Evolutionary conservation across 352 stramenopile genomes (phyloP).

Genomic region (Phytopythium vexans): DNA sequence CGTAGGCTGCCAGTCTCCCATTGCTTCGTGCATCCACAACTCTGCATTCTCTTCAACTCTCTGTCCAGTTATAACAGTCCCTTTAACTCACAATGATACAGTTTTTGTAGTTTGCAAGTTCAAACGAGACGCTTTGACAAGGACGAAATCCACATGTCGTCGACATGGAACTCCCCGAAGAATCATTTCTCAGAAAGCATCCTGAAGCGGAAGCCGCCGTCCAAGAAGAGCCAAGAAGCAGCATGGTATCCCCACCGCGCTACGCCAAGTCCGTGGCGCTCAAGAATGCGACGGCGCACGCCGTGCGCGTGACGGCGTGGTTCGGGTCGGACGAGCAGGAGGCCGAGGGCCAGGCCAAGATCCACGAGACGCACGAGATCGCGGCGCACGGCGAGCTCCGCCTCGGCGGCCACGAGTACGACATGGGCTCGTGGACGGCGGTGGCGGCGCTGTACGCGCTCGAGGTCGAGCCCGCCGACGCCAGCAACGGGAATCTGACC

Average conservation of each 20-base stretch:
- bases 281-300: conserved; percentile 61
- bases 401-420: conserved; percentile 65
- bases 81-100: too few relatives aligned
- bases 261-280: conserved; percentile 75
- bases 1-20: too few relatives aligned
- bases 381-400: conserved; percentile 28
- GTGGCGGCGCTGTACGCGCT: conserved; percentile 56
- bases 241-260: conserved; percentile 49
- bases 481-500: conserved; percentile 16
- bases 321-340: conserved; percentile 76
- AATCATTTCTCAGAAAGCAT: not conserved
- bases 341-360: conserved; percentile 62
- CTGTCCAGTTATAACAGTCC: too few relatives aligned
- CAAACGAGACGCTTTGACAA: too few relatives aligned
- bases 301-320: conserved; percentile 49
- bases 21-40: too few relatives aligned
- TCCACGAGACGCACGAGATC: conserved; percentile 50
- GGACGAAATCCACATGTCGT: too few relatives aligned
- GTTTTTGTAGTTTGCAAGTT: too few relatives aligned
- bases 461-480: conserved; percentile 39
- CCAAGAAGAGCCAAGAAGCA: conserved; percentile 3
- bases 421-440: conserved; percentile 77
- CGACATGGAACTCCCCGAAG: too few relatives aligned
- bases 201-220: conserved; percentile 19
- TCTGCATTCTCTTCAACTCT: too few relatives aligned